These are phyloP conservation scores for Schizophyllum amplum DNA, from an alignment of 1,284 basidiomycete genomes.

Conservation along the genomic window DNA sequence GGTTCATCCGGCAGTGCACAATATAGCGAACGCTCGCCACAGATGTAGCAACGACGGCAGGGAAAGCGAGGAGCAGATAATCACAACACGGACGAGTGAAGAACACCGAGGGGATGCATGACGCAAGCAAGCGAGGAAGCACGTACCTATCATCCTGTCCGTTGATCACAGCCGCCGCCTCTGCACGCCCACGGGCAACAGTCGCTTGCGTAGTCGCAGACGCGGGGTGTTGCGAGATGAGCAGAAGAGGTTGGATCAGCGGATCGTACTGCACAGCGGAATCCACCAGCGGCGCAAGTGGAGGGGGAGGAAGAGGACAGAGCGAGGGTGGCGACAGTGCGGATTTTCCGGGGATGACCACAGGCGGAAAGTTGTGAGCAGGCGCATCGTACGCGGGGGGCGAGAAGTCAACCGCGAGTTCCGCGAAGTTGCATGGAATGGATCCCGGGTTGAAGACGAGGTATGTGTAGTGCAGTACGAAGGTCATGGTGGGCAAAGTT, in stretches of 20 bases:
- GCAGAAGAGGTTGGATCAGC: constrained; percentile 82
- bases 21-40: no score
- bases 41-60: no score
- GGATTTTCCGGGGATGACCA: no score
- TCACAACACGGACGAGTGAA: no score
- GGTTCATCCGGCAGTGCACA: no score
- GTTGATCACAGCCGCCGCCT: constrained; percentile 70
- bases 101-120: no score
- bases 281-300: background rate
- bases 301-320: no score
- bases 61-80: no score
- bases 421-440: background rate
- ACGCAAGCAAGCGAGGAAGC: background rate
- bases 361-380: no score
- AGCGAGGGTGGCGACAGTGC: no score
- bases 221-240: constrained; percentile 77
- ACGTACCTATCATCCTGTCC: constrained; percentile 59
- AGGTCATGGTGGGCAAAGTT: background rate
- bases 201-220: constrained; percentile 52
- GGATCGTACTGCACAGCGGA: constrained; percentile 70
- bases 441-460: background rate
- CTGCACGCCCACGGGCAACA: constrained; percentile 73
- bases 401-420: no score
- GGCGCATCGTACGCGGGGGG: no score
- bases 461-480: background rate